Evolutionary conservation across 208 protist genomes (phyloP).

Genomic region (Polymyxa betae): DNA sequence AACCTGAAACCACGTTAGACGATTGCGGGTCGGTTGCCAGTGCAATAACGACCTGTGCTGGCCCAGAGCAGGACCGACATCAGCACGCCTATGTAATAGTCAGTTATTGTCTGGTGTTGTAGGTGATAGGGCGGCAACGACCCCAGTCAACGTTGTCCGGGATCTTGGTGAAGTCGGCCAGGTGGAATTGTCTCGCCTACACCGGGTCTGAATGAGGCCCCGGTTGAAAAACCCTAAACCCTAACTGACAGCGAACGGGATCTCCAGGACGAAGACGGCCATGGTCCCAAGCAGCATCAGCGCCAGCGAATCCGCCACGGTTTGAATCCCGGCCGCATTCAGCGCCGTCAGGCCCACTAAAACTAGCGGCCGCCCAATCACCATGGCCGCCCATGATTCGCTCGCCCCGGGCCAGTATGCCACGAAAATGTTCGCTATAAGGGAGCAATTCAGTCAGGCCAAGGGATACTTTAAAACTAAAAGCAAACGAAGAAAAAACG

Average conservation of each 20-base stretch:
- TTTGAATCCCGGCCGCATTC: neutral
- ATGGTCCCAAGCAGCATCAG: neutral
- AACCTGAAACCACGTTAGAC: constrained; percentile 1
- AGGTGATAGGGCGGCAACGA: neutral
- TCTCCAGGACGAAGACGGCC: neutral
- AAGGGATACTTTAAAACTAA: too few relatives aligned
- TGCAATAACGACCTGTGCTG: constrained; percentile 1
- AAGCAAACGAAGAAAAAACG: neutral
- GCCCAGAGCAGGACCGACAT: constrained; percentile 44
- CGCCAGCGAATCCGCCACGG: neutral
- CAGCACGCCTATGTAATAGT: neutral
- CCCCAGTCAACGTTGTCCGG: neutral
- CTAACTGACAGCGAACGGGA: neutral
- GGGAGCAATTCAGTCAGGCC: neutral
- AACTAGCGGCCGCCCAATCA: neutral
- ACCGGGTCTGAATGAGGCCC: too few relatives aligned
- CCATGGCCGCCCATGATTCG: neutral
- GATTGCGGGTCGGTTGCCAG: neutral
- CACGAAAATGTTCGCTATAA: constrained; percentile 19
- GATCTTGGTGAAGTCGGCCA: neutral
- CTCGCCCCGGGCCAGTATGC: neutral
- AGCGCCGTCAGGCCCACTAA: neutral
- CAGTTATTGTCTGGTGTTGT: neutral
- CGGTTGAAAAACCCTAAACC: neutral
- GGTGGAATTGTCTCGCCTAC: neutral